Evolutionary conservation across 2,329 filamentous ascomycete genomes (phyloP), one percentile per base, ranked within the genome.

Genomic region (Colletotrichum costaricense): DNA sequence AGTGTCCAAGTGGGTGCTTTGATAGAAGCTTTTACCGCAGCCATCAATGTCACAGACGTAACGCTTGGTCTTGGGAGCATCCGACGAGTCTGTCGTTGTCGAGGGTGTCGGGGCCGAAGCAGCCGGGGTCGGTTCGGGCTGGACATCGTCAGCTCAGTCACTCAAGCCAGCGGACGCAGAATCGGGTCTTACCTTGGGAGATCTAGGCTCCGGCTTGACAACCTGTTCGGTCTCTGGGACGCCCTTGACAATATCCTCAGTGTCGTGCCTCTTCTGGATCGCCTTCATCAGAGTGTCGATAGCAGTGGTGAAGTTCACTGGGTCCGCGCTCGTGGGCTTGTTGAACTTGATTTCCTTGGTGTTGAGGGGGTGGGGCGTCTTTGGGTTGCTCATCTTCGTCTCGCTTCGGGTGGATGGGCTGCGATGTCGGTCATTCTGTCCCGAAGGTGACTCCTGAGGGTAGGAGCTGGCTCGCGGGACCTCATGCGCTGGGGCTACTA

Each of bases 1-100:
- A 62, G 97, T 98, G 74, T 97, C 93, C 12, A 98, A 88, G 78
- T 98, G 96, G 1, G 95, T 98, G 84, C 96, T 97, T 80, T 98
- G 96, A 73, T 91, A 91, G 82, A 98, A 98, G 74, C 89, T 91
- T 86, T 97, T 97, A 77, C 88, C 87, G 82, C 96, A 98, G 54
- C 90, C 90, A 8, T 91, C 88, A 52, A 95, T 88, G 24, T 88
- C 89, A 83, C 97, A 99, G 22, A 89, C 84, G 81, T 96, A 95
- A 78, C 91, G 86, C 81, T 92, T 97, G 9, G 64, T 19, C 63
- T 75, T 75, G 2, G 72, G 69, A 2, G 63, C 62, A 52, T 71
- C 67, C 4, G n/a, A 26, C 2, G 63, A 28, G 11, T 74, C 72
- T 2, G 57, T 67, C 1, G 42, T 26, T 3, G 60, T 14, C 4